Evolutionary conservation across 2,329 filamentous ascomycete genomes (phyloP).

Genomic region (Gnomoniopsis smithogilvyi): DNA sequence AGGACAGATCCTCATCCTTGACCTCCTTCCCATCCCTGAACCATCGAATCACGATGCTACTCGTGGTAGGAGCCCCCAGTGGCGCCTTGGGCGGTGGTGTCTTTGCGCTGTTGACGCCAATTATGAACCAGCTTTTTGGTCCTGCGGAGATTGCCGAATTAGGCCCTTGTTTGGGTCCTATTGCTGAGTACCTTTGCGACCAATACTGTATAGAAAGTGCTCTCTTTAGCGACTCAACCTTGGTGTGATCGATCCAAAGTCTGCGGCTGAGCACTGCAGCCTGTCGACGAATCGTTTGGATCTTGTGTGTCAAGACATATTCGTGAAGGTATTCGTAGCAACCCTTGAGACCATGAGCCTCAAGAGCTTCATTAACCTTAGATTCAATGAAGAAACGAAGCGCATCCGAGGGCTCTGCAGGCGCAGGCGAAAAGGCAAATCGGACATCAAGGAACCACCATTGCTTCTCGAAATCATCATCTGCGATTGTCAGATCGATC

Average conservation of each 20-base stretch:
- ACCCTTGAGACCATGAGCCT: conserved; percentile 67
- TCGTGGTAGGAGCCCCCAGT: conserved; percentile 43
- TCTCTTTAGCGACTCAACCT: conserved; percentile 75
- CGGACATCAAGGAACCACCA: conserved; percentile 95
- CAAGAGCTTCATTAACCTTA: conserved; percentile 69
- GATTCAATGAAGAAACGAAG: conserved; percentile 66
- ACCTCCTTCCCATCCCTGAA: conserved; percentile 79
- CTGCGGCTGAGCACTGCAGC: conserved; percentile 65
- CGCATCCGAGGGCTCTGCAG: conserved; percentile 56
- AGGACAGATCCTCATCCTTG: conserved; percentile 59
- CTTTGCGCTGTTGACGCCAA: conserved; percentile 72
- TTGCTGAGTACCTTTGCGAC: conserved; percentile 56
- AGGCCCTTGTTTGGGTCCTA: conserved; percentile 37
- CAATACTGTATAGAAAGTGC: conserved; percentile 90
- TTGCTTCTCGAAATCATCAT: conserved; percentile 77
- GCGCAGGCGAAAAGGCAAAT: conserved; percentile 73
- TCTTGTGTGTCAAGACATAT: conserved; percentile 84
- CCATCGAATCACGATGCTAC: conserved; percentile 69
- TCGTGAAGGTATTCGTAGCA: conserved; percentile 88
- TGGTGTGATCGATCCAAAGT: conserved; percentile 75
- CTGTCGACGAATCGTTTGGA: conserved; percentile 77
- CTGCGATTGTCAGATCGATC: conserved; percentile 84
- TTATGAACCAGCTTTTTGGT: conserved; percentile 82
- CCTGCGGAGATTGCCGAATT: background rate
- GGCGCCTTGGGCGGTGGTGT: conserved; percentile 33